phyloP scores from a whole-genome alignment of 306 rosid species.

The Casuarina equisetifolia region DNA sequence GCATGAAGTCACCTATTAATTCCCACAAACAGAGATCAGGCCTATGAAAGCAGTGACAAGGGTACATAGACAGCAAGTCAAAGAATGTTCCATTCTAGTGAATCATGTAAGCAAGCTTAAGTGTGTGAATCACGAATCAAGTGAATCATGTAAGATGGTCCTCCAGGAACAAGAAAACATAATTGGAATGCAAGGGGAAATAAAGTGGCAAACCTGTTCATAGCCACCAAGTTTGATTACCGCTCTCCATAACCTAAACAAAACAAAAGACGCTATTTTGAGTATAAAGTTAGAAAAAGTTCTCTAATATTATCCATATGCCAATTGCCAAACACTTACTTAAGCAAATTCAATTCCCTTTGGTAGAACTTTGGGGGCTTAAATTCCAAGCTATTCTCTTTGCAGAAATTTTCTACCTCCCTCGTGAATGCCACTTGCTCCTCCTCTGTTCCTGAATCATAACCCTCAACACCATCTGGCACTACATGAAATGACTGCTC shows the following conservation, averaged over 20 bases:
- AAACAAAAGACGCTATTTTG: slow-evolving; percentile 27
- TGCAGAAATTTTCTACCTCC: slow-evolving; percentile 81
- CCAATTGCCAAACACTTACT: slow-evolving; percentile 51
- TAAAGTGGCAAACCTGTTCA: slow-evolving; percentile 66
- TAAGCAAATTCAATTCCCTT: slow-evolving; percentile 88
- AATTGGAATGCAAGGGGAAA: not conserved
- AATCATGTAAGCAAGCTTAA: not conserved
- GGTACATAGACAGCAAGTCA: not conserved
- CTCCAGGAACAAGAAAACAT: not conserved
- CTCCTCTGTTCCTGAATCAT: slow-evolving; percentile 89
- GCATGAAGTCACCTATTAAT: slow-evolving; percentile 80
- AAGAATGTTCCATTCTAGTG: not conserved
- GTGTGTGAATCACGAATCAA: too few species aligned
- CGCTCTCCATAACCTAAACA: slow-evolving; percentile 84
- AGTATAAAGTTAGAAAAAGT: slow-evolving; percentile 23
- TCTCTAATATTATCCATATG: slow-evolving; percentile 2
- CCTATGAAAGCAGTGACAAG: slow-evolving; percentile 13
- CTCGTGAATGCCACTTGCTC: slow-evolving; percentile 84
- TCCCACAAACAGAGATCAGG: slow-evolving; percentile 28
- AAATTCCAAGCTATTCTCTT: slow-evolving; percentile 87
- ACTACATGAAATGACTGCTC: slow-evolving; percentile 54
- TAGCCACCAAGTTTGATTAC: slow-evolving; percentile 97
- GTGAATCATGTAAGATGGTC: not conserved
- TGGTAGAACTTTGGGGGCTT: slow-evolving; percentile 97
- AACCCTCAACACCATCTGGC: slow-evolving; percentile 56